Base-by-base conservation (phyloP, 179 eudicot species). In the Corrigiola litoralis region DNA sequence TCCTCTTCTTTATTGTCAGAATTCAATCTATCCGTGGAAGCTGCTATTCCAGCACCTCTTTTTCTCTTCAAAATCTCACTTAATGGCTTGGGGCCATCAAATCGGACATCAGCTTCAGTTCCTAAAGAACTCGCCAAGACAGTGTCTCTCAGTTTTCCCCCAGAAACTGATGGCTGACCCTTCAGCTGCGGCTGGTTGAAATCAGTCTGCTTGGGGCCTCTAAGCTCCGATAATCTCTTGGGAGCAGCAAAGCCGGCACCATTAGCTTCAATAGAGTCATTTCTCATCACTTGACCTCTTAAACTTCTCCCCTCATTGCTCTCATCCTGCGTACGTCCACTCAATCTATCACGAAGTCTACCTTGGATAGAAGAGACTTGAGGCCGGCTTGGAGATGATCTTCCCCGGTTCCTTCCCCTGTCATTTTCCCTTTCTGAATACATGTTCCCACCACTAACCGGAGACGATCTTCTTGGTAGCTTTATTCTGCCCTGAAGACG, bases 1-100 rank as follows among this genome's bases (percentile, higher is more conserved):
- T 14, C 52, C 51, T 52, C 76, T 58, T 63, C 79, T 62, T 67
- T 72, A 48, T 47, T 37, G 60, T 16, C 56, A 24, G 68, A 55
- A 50, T 45, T 58, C 25, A 46, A 29, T 32, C 31, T 54, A 33
- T 33, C 21, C 16, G 45, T 41, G 12, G 77, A 56, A 56, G 75
- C 54, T 31, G 52, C 28, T 20, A 52, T 68, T 65, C 66, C 75
- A 36, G 53, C 75, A 27, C 72, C 79, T 75, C 86, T 87, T 72
- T 92, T 92, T 36, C 90, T 76, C 85, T 92, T 92, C 68, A 92
- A 68, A 75, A 92, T 92, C 86, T 92, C 98, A 52, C 89, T 76
- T 44, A 92, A 70, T 31, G 98, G 92, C 78, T 87, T 92, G 34
- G 98, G 98, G 27, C 96, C 96, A 66, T 87, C 98, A 75, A 92